These are phyloP conservation scores for Colletotrichum endophyticum DNA, from an alignment of 2,329 filamentous ascomycete species.

Conservation along the genomic window DNA sequence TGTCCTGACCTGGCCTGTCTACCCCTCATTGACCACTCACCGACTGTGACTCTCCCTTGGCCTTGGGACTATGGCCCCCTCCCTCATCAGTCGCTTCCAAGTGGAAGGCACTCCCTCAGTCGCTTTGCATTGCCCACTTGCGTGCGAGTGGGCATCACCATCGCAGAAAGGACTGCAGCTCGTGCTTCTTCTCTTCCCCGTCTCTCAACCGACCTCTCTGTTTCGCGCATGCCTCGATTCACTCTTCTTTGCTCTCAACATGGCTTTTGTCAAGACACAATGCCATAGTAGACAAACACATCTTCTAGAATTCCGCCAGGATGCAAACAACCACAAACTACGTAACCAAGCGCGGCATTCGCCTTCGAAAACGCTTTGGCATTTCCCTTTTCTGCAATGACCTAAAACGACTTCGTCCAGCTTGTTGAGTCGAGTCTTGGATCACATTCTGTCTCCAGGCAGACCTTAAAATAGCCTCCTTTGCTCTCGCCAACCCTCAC, in stretches of 20 bases:
- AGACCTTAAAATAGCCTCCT: background rate
- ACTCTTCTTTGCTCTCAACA: background rate
- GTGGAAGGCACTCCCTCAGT: background rate
- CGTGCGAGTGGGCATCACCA: background rate
- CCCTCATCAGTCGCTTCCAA: background rate
- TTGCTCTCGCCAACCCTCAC: background rate
- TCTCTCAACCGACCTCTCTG: background rate
- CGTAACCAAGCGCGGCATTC: background rate
- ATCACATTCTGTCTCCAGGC: background rate
- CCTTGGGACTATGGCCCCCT: background rate
- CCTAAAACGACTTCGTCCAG: background rate
- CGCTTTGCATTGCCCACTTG: background rate
- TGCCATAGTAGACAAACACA: conserved; percentile 6
- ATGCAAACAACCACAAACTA: background rate
- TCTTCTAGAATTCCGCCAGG: background rate
- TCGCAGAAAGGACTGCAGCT: background rate
- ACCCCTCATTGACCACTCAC: background rate
- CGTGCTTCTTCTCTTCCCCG: background rate
- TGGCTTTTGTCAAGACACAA: background rate
- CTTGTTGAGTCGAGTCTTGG: background rate
- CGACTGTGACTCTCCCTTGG: background rate
- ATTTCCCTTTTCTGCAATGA: background rate
- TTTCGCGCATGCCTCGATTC: background rate
- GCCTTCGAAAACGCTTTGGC: background rate
- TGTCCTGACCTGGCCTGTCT: background rate